Base-by-base conservation (phyloP, 169 alveolate genomes). In the Eimeria brunetti region DNA sequence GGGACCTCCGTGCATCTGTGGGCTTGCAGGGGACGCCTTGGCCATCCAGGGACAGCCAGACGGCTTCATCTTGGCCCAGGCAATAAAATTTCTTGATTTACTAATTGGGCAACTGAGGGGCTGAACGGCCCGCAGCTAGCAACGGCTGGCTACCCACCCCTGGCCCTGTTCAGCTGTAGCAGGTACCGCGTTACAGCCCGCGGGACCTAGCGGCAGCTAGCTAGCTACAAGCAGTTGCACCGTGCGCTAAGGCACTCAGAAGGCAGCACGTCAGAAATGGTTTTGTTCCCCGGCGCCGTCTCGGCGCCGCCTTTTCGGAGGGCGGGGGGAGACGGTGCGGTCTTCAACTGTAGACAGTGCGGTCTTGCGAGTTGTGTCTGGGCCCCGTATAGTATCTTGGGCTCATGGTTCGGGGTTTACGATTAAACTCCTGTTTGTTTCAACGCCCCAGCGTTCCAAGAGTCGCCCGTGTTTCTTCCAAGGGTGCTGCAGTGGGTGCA, bases 51-150 rank as follows among this genome's bases (percentile, higher is more conserved):
- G 96, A 30, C 94, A 73, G 84, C 97, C 97, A 4, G 97, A 96
- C 49, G 96, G 97, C 51, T 96, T 96, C 83, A 91, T 91, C n/a
- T 89, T 96, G 89, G 95, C 96, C 27, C 97, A 96, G 83, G 97
- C 97, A 24, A 44, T 96, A 12, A 95, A 95, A 67, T 96, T 96
- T 94, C 64, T 96, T 58, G 96, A 94, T 56, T 60, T 94, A 33
- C 80, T 94, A 22, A 71, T 88, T 36, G 91, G 89, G 27, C 94
- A 94, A 67, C 94, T 94, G 89, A 24, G 81, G 62, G 56, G 62
- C 30, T 83, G 62, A 83, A 30, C 41, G 67, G 75, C 18, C 18
- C 71, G 33, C 84, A 44, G 86, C 86, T 46, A 24, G 86, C 62
- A 3, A 46, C 38, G 60, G 80, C 80, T 36, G 80, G 51, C 80